Evolutionary conservation across 768 basidiomycete species (phyloP), one percentile per base, ranked within the genome.

Genomic region (Boletus eberwhitei): DNA sequence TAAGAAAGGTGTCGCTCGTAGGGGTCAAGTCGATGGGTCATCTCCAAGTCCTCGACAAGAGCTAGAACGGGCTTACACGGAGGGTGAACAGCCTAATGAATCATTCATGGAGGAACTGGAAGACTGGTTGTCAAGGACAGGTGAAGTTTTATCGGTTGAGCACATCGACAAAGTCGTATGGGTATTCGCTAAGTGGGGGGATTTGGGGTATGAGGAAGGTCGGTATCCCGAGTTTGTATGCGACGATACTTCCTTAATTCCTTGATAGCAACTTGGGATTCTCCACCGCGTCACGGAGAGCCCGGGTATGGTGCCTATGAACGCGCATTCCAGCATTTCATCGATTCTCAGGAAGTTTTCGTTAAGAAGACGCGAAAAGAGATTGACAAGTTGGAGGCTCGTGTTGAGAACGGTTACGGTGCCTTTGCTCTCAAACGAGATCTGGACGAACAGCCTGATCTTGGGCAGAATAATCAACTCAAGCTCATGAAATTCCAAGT

Each of bases 161-260:
- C 77, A 88, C 61, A 79, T 85, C 29, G 74, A 81, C 37, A 70
- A 80, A 47, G 83, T 96, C 34, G 77, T 84, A 19, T 93, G 90
- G 87, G 83, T 81, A 13, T 94, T 94, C 67, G 77, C 93, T 60
- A 99, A 98, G 69, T 98, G 96, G 96, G 78, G 84, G 41, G 93
- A 93, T 58, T 76, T 98, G 26, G 85, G 88, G n/a, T 97, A 98
- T 57, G 89, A 96, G 21, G 88, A 93, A 77, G 86, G 95, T 91
- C 53, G 50, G 81, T 66, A 54, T 45, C 39, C 41, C 24, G 36
- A 22, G 37, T 12, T 48, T 36, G 17, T 38, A 37, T 31, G 7
- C 37, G 8, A 17, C 11, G 2, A 40, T n/a, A 48, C 45, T 40
- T 37, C 6, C 47, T 50, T 42, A 61, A 22, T 22, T 44, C 17